Conservation (phyloP, 805 yeast genomes). For the Suhomyces tanzawaensis region DNA sequence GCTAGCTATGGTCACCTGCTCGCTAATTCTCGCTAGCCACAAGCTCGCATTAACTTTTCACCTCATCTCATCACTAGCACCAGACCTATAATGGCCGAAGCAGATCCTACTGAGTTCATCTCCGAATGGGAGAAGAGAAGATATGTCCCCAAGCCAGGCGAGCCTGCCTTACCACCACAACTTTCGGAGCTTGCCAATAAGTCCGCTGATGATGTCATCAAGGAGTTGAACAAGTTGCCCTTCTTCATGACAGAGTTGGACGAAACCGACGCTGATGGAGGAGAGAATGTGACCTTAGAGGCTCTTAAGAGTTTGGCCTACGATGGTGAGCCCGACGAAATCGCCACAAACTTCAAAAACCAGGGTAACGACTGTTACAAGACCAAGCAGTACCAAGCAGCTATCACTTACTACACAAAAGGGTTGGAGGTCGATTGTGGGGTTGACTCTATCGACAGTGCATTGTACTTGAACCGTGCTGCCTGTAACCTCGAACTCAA, state of each 20-base stretch:
- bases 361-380: conserved; percentile 91
- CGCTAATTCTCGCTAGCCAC: no score
- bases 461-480: conserved; percentile 78
- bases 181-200: conserved; percentile 61
- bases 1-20: no score
- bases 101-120: neutral
- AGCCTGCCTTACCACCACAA: conserved; percentile 81
- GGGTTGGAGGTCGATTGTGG: conserved; percentile 73
- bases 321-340: conserved; percentile 93
- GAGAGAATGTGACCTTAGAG: conserved; percentile 71
- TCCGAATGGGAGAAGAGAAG: conserved; percentile 43
- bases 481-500: conserved; percentile 85
- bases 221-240: conserved; percentile 80
- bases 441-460: conserved; percentile 51
- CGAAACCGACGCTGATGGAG: conserved; percentile 72
- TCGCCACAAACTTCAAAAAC: conserved; percentile 82
- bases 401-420: conserved; percentile 73
- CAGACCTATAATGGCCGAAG: conserved; percentile 1
- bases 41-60: no score
- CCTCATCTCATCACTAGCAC: neutral
- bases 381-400: conserved; percentile 67
- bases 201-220: conserved; percentile 70
- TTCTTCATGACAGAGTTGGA: conserved; percentile 90
- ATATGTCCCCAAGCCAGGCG: conserved; percentile 49
- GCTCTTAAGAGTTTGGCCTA: conserved; percentile 89